A percentile compares a stretch with the other conserved stretches of the same genome.
These are phyloP conservation scores for Eucalyptus sp. DNA, from an alignment of 345 rosid species.

Conservation along the genomic window DNA sequence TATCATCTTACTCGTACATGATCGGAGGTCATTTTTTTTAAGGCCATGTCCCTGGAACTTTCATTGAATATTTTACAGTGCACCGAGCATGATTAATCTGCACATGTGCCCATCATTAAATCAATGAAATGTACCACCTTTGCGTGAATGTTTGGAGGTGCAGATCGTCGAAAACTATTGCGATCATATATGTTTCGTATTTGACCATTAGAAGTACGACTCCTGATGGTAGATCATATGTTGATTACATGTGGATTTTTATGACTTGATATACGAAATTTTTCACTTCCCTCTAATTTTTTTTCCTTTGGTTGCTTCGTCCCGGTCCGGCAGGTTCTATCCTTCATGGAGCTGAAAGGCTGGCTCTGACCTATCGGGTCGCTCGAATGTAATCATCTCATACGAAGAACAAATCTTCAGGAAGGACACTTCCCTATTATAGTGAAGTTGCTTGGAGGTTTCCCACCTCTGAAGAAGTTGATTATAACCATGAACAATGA, in stretches of 20 bases:
- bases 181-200: neutral
- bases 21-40: neutral
- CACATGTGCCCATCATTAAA: neutral
- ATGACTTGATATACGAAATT: neutral
- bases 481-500: neutral
- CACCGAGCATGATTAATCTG: neutral
- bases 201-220: too few relatives aligned
- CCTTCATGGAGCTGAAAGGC: neutral
- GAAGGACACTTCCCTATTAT: neutral
- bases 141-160: neutral
- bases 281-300: neutral
- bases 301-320: neutral
- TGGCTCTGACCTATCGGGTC: neutral
- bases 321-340: neutral
- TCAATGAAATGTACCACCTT: neutral
- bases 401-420: neutral
- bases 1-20: neutral
- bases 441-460: neutral
- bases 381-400: neutral
- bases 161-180: neutral
- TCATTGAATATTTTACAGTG: neutral
- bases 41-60: neutral
- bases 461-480: neutral
- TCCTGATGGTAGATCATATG: fast-evolving
- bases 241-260: neutral